Base-by-base conservation (phyloP, 306 rosid genomes). In the Corylus avellana region DNA sequence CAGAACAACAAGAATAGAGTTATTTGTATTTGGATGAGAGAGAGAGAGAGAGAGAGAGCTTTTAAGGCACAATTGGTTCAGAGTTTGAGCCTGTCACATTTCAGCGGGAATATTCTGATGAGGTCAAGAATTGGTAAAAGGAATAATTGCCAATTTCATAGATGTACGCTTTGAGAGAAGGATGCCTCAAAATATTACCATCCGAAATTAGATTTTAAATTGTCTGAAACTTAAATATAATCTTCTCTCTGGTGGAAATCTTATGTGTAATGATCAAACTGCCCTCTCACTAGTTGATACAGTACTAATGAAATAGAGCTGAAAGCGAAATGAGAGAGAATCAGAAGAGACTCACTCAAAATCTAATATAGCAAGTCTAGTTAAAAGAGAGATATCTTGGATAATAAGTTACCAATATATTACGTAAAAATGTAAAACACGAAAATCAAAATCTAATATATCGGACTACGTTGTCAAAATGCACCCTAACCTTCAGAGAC, bases 381-480 rank as follows among this genome's bases (percentile, higher is more conserved):
- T 32, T 62, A 32, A 62, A 62, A 62, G 10, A 29, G 20, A 29
- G 69, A 62, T 10, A 10, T 12, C 2, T 62, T 13, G 42, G 44
- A 27, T 62, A 32, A 54, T 18, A 54, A 54, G 25, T 13, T 54
- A 17, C 59, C 59, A 54, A 54, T 18, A 54, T 54, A 18, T 22
- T 17, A 54, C 18, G 50, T 48, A 80, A 18, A 70, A 54, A 5
- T 50, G 35, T 67, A 49, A 78, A 75, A 39, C 22, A 18, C 70
- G 20, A 10, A 71, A 70, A 70, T 56, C 67, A 37, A 81, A 48
- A 10, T 49, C 72, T 12, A 78, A 69, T 67, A 69, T 56, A 1
- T 75, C 72, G 13, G 47, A 77, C 74, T 57, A 74, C 46, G 71
- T 2, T 51, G 22, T 47, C 11, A 59, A 74, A 78, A 81, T 44